phyloP scores from a whole-genome alignment of 1,139 yeast genomes.

The Zygosaccharomyces pseudobailii region DNA sequence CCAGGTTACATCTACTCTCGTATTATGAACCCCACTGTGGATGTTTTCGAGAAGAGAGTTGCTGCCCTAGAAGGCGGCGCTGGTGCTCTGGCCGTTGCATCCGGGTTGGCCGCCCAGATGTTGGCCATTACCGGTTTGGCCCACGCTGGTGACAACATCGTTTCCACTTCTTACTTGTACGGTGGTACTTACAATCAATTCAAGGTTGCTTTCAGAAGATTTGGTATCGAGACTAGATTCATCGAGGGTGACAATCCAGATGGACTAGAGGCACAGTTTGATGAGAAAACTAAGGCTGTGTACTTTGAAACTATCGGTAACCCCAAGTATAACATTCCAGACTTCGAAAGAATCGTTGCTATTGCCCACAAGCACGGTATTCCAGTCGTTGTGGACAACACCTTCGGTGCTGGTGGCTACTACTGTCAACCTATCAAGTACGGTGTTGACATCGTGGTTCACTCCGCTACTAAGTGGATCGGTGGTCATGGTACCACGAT shows the following conservation, averaged over 20 bases:
- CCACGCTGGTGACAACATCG: conserved; percentile 81
- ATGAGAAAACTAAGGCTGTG: conserved; percentile 81
- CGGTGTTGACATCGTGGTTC: conserved; percentile 82
- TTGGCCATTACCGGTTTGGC: conserved; percentile 81
- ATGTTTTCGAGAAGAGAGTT: conserved; percentile 83
- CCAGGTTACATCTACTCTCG: conserved; percentile 86
- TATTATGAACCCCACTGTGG: conserved; percentile 88
- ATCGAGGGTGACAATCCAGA: conserved; percentile 73
- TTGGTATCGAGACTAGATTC: conserved; percentile 80
- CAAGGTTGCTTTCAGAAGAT: conserved; percentile 82
- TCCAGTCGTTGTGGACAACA: conserved; percentile 93
- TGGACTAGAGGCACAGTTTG: conserved; percentile 68
- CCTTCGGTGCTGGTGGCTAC: conserved; percentile 96
- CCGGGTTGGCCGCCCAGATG: conserved; percentile 95
- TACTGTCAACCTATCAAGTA: conserved; percentile 77
- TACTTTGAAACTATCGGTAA: conserved; percentile 91
- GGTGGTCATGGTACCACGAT: conserved; percentile 97
- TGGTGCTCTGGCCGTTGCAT: conserved; percentile 84
- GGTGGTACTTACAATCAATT: conserved; percentile 97
- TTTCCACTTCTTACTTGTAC: conserved; percentile 82
- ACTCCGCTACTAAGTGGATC: conserved; percentile 97
- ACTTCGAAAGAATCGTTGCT: conserved; percentile 69
- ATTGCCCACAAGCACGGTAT: conserved; percentile 85
- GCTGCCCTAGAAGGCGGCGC: conserved; percentile 92
- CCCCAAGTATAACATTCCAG: conserved; percentile 91